These are phyloP conservation scores for Halophytophthora batemanensis DNA, from an alignment of 352 stramenopile genomes.

Conservation along the genomic window DNA sequence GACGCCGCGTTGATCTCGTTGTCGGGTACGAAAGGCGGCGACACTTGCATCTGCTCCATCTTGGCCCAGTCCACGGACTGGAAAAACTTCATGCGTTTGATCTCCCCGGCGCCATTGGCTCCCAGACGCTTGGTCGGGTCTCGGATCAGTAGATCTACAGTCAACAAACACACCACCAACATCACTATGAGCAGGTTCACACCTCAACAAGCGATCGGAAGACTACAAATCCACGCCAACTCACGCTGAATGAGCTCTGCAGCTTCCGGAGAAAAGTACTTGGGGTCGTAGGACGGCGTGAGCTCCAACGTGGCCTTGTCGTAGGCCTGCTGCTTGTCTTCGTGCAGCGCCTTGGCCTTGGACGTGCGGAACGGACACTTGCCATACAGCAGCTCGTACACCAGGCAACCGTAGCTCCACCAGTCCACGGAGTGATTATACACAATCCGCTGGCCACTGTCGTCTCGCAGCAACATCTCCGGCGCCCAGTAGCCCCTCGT, in stretches of 20 bases:
- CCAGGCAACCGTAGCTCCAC: conserved; percentile 97
- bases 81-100: conserved; percentile 84
- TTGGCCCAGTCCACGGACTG: conserved; percentile 65
- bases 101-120: conserved; percentile 63
- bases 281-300: conserved; percentile 70
- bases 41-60: conserved; percentile 67
- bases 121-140: conserved; percentile 72
- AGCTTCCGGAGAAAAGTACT: conserved; percentile 79
- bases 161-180: conserved; percentile 3
- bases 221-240: conserved; percentile 7
- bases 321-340: conserved; percentile 87
- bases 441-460: conserved; percentile 88
- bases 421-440: conserved; percentile 96
- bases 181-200: conserved; percentile 8
- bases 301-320: conserved; percentile 80
- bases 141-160: conserved; percentile 68
- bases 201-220: conserved; percentile 1
- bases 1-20: conserved; percentile 85
- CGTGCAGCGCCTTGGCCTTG: conserved; percentile 90
- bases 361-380: conserved; percentile 97
- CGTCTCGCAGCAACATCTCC: conserved; percentile 94
- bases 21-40: conserved; percentile 73
- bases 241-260: conserved; percentile 74
- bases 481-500: conserved; percentile 93
- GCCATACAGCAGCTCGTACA: conserved; percentile 97